A percentile compares a stretch with the other conserved stretches of the same genome.
phyloP scores from a whole-genome alignment of 495 filamentous ascomycete species.

The Podospora sp. region DNA sequence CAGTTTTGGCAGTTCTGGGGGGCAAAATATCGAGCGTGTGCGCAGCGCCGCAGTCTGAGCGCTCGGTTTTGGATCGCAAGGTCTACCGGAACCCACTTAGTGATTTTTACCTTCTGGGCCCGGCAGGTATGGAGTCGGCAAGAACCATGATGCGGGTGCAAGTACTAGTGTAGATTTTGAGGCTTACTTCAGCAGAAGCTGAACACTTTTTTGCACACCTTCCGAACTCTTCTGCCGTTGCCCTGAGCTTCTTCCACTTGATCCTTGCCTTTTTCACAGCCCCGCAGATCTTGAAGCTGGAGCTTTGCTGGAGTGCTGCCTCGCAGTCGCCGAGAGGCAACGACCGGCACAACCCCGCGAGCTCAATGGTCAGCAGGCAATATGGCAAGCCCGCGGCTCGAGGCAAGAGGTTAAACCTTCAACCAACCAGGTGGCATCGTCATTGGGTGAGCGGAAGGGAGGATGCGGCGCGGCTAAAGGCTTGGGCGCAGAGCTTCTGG shows the following conservation, averaged over 20 bases:
- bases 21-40: background rate
- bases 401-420: conserved; percentile 18
- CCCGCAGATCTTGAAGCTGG: background rate
- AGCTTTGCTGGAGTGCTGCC: background rate
- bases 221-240: no score
- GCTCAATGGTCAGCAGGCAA: conserved; percentile 7
- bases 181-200: no score
- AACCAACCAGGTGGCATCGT: background rate
- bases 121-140: no score
- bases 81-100: background rate
- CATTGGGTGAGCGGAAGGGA: background rate
- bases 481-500: conserved; percentile 5
- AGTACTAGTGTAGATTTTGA: no score
- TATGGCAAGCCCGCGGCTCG: conserved; percentile 12
- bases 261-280: background rate
- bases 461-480: conserved; percentile 21
- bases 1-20: conserved; percentile 3
- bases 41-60: conserved; percentile 1
- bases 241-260: no score
- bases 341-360: background rate
- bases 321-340: background rate
- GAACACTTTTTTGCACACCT: no score
- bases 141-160: no score
- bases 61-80: background rate
- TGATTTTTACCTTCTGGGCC: background rate